Evolutionary conservation across 371 early-diverging fungal species (phyloP).

Genomic region (Syncephalastrum monosporum): DNA sequence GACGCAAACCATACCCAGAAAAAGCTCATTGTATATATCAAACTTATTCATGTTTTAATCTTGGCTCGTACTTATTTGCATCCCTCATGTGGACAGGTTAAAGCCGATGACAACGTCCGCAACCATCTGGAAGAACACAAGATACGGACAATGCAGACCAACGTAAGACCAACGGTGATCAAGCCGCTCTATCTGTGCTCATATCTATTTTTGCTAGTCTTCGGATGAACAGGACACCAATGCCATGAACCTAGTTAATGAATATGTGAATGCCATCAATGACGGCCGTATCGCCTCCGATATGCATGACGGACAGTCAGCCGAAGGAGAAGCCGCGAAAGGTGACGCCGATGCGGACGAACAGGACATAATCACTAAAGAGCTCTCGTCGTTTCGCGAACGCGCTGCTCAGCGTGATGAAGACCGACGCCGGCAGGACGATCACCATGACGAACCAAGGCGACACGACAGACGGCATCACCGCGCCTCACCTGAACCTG

Average conservation of each 20-base stretch:
- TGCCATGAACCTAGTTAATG: slow-evolving; percentile 30
- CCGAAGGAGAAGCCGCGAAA: slow-evolving; percentile 3
- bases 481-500: slow-evolving; percentile 20
- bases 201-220: not conserved
- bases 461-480: slow-evolving; percentile 17
- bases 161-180: slow-evolving; percentile 16
- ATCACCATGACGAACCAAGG: slow-evolving; percentile 16
- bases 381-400: slow-evolving; percentile 66
- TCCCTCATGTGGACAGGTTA: slow-evolving; percentile 41
- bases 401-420: slow-evolving; percentile 61
- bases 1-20: slow-evolving; percentile 60
- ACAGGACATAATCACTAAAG: slow-evolving; percentile 56
- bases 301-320: slow-evolving; percentile 1
- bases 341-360: slow-evolving; percentile 17
- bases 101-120: slow-evolving; percentile 73
- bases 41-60: not conserved
- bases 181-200: no score
- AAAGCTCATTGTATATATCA: slow-evolving; percentile 52
- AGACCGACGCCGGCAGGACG: slow-evolving; percentile 44
- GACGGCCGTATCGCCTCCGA: slow-evolving; percentile 31
- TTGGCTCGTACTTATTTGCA: not conserved
- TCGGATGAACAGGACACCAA: slow-evolving; percentile 16
- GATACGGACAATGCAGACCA: slow-evolving; percentile 32
- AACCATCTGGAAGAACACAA: slow-evolving; percentile 60
- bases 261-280: slow-evolving; percentile 44